Evolutionary conservation across 352 stramenopile species (phyloP), one percentile per base, ranked within the genome.

Genomic region (Phytophthora colocasiae): DNA sequence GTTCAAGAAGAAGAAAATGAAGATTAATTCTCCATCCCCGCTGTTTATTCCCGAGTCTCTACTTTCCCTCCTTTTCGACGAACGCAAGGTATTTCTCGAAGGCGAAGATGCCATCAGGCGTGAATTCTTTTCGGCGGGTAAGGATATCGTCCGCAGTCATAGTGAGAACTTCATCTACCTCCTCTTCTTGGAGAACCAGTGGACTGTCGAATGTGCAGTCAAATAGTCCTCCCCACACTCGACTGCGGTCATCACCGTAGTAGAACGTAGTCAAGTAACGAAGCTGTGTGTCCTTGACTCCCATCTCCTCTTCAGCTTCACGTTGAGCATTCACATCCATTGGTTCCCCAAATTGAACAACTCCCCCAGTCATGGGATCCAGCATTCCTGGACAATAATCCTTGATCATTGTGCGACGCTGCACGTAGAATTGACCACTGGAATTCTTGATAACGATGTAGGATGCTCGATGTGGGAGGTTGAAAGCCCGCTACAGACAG

Each of bases 401-500:
- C 73, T 97, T 96, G 68, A 90, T 88, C 76, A 91, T 87, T 31
- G 87, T 96, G 45, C 90, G 85, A 0, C 83, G 80, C 63, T 97
- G 90, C 40, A 97, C 89, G 57, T 90, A 83, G 43, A 89, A 96
- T 44, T 92, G 77, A 43, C 85, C 88, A 46, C 87, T 87, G 14
- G 78, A 81, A 43, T 92, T 93, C 59, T 90, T 91, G 59, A 96
- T 87, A 40, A 95, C 82, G 49, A 96, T 93, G 64, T 95, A 97
- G 19, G 86, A 91, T 15, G 89, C 85, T n/a, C 87, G 89, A 43
- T 93, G 85, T 10, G 87, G 87, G 38, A 95, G 71, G 36, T 92
- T 90, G 65, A 89, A 95, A 22, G 83, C 73, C 15, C 85, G 80
- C 87, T 95, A 43, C 4, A 31, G 9, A 22, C 46, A 9, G 2